A percentile compares a stretch with the other conserved stretches of the same genome.
These are phyloP conservation scores for Aspergillus indologenus DNA, from an alignment of 495 filamentous ascomycete species.

Conservation along the genomic window DNA sequence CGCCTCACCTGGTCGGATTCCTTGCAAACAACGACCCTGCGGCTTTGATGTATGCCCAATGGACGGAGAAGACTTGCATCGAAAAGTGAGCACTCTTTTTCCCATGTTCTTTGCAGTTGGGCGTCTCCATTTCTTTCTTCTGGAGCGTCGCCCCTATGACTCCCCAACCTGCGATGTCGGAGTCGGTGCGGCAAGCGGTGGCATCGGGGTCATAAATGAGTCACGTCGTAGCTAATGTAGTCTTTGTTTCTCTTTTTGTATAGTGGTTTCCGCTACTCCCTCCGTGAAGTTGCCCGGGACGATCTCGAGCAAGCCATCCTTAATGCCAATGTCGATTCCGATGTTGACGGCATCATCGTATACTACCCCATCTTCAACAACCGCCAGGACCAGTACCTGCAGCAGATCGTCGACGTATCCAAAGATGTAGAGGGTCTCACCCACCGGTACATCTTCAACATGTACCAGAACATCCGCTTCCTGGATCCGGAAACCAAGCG, in stretches of 20 bases:
- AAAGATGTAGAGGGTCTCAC: constrained; percentile 97
- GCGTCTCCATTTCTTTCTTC: background rate
- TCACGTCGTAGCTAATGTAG: constrained; percentile 26
- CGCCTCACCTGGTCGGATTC: constrained; percentile 83
- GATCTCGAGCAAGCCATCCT: constrained; percentile 83
- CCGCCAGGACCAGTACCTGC: constrained; percentile 85
- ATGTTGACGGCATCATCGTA: constrained; percentile 90
- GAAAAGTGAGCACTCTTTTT: constrained; percentile 71
- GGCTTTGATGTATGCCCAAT: constrained; percentile 89
- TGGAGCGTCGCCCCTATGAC: background rate
- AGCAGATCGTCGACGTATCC: constrained; percentile 82
- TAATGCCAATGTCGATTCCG: constrained; percentile 71
- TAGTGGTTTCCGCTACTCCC: constrained; percentile 85
- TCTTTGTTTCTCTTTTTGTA: constrained; percentile 5
- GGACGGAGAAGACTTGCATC: constrained; percentile 91
- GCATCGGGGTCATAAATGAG: background rate
- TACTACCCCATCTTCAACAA: constrained; percentile 97
- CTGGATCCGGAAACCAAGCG: constrained; percentile 70
- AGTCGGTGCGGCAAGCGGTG: background rate
- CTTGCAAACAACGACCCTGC: constrained; percentile 88
- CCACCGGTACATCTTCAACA: constrained; percentile 94
- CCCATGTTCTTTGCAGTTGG: constrained; percentile 14
- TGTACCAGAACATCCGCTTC: constrained; percentile 98
- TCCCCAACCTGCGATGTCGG: constrained; percentile 13
- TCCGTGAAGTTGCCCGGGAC: constrained; percentile 79